Percentiles rank a stretch among this genome's conserved stretches.
Evolutionary conservation across 2,329 filamentous ascomycete genomes (phyloP).

Genomic region (Curvularia eragrostidis): DNA sequence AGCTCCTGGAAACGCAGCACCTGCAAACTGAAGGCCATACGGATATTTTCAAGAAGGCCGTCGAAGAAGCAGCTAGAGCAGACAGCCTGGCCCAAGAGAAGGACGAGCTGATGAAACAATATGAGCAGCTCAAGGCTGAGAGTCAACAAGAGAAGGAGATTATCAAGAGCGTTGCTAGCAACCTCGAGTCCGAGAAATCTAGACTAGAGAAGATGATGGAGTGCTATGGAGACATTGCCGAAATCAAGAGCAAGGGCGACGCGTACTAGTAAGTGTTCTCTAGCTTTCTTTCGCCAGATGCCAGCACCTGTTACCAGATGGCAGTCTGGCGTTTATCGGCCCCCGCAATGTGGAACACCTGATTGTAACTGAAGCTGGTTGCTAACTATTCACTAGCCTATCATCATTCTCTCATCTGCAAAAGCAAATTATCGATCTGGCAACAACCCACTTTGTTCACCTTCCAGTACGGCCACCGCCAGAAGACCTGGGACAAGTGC

Average conservation of each 20-base stretch:
- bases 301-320: slow-evolving; percentile 19
- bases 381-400: slow-evolving; percentile 47
- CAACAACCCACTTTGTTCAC: slow-evolving; percentile 60
- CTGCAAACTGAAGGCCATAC: slow-evolving; percentile 47
- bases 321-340: slow-evolving; percentile 16
- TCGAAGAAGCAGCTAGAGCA: slow-evolving; percentile 40
- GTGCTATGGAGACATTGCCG: slow-evolving; percentile 51
- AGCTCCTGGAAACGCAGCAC: slow-evolving; percentile 6
- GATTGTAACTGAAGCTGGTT: background rate
- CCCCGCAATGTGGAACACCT: slow-evolving; percentile 8
- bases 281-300: slow-evolving; percentile 22
- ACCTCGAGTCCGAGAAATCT: slow-evolving; percentile 51
- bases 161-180: slow-evolving; percentile 49
- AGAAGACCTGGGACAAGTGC: slow-evolving; percentile 60
- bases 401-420: slow-evolving; percentile 61
- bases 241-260: slow-evolving; percentile 54
- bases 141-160: slow-evolving; percentile 48
- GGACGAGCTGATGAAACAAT: slow-evolving; percentile 45
- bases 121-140: slow-evolving; percentile 42
- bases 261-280: slow-evolving; percentile 54
- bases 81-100: slow-evolving; percentile 44
- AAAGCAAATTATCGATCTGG: slow-evolving; percentile 59
- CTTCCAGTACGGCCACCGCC: slow-evolving; percentile 59
- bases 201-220: slow-evolving; percentile 54
- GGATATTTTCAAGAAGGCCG: slow-evolving; percentile 44